A percentile compares a stretch with the other conserved stretches of the same genome.
Conservation (phyloP, 768 basidiomycete genomes). For the Lepiota venenata region DNA sequence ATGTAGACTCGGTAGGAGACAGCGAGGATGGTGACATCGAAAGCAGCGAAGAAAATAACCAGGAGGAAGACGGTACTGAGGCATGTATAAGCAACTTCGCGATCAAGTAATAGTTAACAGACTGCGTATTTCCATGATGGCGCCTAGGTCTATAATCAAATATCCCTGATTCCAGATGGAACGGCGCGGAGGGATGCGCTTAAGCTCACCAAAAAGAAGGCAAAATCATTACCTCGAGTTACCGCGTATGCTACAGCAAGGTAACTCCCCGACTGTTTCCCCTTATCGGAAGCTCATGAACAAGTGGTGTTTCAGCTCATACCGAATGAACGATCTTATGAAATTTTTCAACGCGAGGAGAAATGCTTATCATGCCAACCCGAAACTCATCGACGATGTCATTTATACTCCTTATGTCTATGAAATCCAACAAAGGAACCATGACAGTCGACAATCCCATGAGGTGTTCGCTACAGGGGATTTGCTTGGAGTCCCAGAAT, state of each 20-base stretch:
- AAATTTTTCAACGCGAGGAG: conserved; percentile 87
- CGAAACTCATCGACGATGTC: conserved; percentile 87
- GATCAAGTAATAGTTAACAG: neutral
- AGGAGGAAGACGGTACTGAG: conserved; percentile 57
- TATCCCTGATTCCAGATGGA: conserved; percentile 91
- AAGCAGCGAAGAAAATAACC: conserved; percentile 47
- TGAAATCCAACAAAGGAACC: conserved; percentile 43
- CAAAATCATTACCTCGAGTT: conserved; percentile 87
- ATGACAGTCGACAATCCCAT: conserved; percentile 24
- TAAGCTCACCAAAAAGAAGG: conserved; percentile 90
- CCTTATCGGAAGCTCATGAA: neutral
- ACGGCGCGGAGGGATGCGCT: conserved; percentile 91
- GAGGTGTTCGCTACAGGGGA: conserved; percentile 51
- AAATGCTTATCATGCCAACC: conserved; percentile 79
- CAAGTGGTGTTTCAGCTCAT: conserved; percentile 56
- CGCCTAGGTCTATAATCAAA: conserved; percentile 84
- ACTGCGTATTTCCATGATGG: neutral
- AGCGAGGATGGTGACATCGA: conserved; percentile 75
- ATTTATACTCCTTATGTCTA: conserved; percentile 92
- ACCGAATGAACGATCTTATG: conserved; percentile 82
- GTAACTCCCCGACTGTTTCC: conserved; percentile 34
- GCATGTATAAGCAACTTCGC: conserved; percentile 29
- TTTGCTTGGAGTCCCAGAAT: conserved; percentile 74
- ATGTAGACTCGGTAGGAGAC: conserved; percentile 34
- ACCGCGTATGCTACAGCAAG: conserved; percentile 94